These are phyloP conservation scores for Tetracladium marchalianum DNA, from an alignment of 495 filamentous ascomycete genomes.

Conservation along the genomic window DNA sequence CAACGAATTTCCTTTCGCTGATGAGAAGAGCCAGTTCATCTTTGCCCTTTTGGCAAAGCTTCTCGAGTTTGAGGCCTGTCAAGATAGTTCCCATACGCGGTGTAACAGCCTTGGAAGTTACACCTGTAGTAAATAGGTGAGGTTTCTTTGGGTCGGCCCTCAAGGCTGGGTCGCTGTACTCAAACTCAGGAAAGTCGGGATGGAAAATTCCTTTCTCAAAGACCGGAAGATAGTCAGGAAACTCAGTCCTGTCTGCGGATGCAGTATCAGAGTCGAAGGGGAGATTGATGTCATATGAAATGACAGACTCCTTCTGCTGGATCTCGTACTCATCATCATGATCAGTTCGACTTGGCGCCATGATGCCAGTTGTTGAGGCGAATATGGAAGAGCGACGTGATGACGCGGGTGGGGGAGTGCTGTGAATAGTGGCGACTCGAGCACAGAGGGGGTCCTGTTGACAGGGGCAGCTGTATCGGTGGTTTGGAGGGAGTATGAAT, in stretches of 20 bases:
- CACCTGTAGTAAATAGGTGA: conserved; percentile 21
- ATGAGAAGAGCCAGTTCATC: conserved; percentile 33
- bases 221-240: conserved; percentile 26
- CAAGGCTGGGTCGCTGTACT: conserved; percentile 26
- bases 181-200: conserved; percentile 22
- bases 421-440: no score
- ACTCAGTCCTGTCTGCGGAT: conserved; percentile 13
- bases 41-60: conserved; percentile 26
- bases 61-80: conserved; percentile 33
- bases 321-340: no score
- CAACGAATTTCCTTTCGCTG: conserved; percentile 31
- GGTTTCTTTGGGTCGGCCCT: conserved; percentile 26
- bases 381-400: no score
- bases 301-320: neutral
- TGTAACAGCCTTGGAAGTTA: conserved; percentile 27
- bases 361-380: no score
- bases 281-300: conserved; percentile 45
- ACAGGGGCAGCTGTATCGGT: no score
- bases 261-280: conserved; percentile 32
- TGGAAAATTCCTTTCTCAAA: conserved; percentile 24
- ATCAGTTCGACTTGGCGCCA: no score
- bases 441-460: no score
- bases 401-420: no score
- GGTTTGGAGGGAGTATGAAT: no score
- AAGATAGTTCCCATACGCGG: conserved; percentile 43